phyloP scores from a whole-genome alignment of 176 grass and related monocot genomes.

The Echinochloa phyllopogon region DNA sequence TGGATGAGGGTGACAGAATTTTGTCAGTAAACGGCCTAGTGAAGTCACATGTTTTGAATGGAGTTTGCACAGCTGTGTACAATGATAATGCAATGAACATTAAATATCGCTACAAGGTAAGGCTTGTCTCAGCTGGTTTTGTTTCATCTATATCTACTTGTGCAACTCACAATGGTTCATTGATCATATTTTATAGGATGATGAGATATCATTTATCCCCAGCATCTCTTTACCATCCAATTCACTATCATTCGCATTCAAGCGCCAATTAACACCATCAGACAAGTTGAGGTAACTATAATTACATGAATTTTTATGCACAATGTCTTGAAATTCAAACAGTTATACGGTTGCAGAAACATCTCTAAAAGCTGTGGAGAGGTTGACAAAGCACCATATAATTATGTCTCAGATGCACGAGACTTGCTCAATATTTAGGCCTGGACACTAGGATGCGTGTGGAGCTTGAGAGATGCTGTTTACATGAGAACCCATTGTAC shows the following conservation, averaged over 20 bases:
- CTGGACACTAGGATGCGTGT: neutral
- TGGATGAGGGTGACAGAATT: conserved; percentile 58
- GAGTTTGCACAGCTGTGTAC: conserved; percentile 75
- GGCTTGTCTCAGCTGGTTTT: conserved; percentile 24
- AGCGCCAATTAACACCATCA: conserved; percentile 75
- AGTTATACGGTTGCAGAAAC: conserved; percentile 17
- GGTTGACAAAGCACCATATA: conserved; percentile 17
- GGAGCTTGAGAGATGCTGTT: conserved; percentile 2
- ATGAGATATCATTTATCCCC: conserved; percentile 85
- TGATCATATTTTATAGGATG: conserved; percentile 63
- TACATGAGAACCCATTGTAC: conserved; percentile 14
- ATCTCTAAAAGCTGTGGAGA: neutral
- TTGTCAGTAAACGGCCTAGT: conserved; percentile 70
- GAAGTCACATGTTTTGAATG: conserved; percentile 72
- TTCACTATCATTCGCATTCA: conserved; percentile 75
- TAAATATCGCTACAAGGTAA: conserved; percentile 96
- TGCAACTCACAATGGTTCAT: conserved; percentile 25
- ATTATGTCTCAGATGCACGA: neutral
- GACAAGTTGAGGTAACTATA: conserved; percentile 83
- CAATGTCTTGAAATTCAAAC: conserved; percentile 10
- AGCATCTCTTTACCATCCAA: conserved; percentile 79
- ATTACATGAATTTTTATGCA: neutral
- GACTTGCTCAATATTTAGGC: neutral
- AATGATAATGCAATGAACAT: conserved; percentile 70
- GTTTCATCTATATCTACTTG: conserved; percentile 21